Conservation (phyloP, 2,329 filamentous ascomycete species). For the Trichoderma gracile region DNA sequence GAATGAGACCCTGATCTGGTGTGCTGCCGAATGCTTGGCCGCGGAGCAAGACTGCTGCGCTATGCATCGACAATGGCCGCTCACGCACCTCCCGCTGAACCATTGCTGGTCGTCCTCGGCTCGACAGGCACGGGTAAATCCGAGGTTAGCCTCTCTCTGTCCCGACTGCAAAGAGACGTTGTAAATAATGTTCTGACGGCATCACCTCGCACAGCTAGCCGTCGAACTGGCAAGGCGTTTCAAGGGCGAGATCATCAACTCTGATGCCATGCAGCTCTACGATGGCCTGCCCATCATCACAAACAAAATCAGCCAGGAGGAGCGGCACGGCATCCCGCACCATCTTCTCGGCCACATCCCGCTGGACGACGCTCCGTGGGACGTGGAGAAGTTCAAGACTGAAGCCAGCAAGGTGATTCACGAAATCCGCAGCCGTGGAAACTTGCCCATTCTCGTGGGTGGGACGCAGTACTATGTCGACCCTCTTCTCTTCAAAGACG, state of each 20-base stretch:
- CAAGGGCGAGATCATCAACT: constrained; percentile 94
- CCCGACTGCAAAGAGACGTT: background rate
- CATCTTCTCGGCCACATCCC: constrained; percentile 81
- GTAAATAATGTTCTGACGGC: background rate
- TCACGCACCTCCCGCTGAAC: constrained; percentile 47
- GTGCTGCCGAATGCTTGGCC: constrained; percentile 34
- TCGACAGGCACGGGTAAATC: constrained; percentile 94
- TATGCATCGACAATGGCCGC: constrained; percentile 45
- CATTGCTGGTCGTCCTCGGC: constrained; percentile 79
- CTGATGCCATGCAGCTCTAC: constrained; percentile 98
- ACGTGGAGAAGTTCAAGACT: constrained; percentile 71
- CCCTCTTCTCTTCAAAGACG: constrained; percentile 73
- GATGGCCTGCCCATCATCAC: constrained; percentile 89
- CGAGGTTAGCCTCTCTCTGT: constrained; percentile 58
- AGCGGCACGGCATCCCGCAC: constrained; percentile 79
- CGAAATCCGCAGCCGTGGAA: constrained; percentile 76
- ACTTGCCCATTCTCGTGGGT: constrained; percentile 85
- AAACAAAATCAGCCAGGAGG: constrained; percentile 78
- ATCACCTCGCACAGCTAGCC: constrained; percentile 65
- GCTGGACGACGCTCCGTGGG: constrained; percentile 78
- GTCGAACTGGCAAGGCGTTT: constrained; percentile 81
- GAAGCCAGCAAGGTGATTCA: constrained; percentile 69
- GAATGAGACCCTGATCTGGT: constrained; percentile 4
- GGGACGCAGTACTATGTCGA: constrained; percentile 97
- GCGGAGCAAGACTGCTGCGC: constrained; percentile 32